Conservation (phyloP, 352 stramenopile species). For the Vaucheria bursata region DNA sequence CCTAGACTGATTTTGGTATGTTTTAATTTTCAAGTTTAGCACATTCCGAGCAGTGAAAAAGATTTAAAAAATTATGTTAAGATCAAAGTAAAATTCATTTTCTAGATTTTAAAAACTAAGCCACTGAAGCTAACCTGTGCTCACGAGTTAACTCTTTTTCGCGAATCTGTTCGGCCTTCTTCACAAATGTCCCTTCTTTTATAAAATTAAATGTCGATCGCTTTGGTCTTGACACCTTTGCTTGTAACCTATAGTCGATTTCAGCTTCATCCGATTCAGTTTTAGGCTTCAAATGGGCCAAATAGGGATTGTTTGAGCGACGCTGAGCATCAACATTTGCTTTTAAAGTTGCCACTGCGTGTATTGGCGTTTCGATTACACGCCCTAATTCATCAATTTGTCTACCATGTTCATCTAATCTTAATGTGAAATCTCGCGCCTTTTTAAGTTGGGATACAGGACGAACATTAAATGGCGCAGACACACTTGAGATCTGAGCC, state of each 20-base stretch:
- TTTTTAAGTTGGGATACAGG: slow-evolving; percentile 17
- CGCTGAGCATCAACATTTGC: slow-evolving; percentile 19
- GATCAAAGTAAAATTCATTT: too few species aligned
- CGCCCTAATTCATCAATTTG: slow-evolving; percentile 24
- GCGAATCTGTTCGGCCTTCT: slow-evolving; percentile 14
- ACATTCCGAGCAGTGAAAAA: too few species aligned
- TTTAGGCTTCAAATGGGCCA: slow-evolving; percentile 31
- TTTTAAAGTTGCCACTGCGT: slow-evolving; percentile 26
- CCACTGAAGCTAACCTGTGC: too few species aligned
- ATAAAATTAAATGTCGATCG: slow-evolving; percentile 27
- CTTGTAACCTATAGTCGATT: slow-evolving; percentile 27
- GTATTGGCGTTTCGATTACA: slow-evolving; percentile 3
- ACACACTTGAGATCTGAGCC: slow-evolving; percentile 25
- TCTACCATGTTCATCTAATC: slow-evolving; percentile 26
- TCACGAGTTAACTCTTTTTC: background rate
- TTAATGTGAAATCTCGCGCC: slow-evolving; percentile 29
- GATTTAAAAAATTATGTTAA: too few species aligned
- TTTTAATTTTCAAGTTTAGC: too few species aligned
- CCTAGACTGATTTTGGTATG: too few species aligned
- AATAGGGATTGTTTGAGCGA: slow-evolving; percentile 34
- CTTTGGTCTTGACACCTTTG: slow-evolving; percentile 18
- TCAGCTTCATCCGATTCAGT: slow-evolving; percentile 9
- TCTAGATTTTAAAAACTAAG: too few species aligned
- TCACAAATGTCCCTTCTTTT: slow-evolving; percentile 32
- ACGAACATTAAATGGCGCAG: background rate